phyloP scores from a whole-genome alignment of 441 rosid genomes.

The Pelargonium australe region DNA sequence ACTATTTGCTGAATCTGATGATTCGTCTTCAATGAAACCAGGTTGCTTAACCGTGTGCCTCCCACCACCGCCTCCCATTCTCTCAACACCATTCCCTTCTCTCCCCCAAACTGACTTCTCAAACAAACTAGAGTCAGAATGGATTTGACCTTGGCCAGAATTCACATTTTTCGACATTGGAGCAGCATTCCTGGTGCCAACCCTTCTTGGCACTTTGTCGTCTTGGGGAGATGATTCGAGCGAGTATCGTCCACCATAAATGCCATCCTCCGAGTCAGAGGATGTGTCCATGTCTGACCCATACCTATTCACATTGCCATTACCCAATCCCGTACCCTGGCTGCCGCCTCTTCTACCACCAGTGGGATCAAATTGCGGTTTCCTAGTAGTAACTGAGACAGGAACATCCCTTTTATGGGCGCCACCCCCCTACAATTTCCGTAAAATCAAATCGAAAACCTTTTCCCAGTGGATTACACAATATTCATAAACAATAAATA shows the following conservation, averaged over 20 bases:
- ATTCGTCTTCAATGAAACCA: conserved; percentile 50
- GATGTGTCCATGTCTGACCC: conserved; percentile 61
- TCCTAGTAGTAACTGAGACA: conserved; percentile 32
- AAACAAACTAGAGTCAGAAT: conserved; percentile 80
- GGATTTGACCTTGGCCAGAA: conserved; percentile 44
- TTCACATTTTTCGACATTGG: conserved; percentile 28
- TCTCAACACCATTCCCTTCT: conserved; percentile 32
- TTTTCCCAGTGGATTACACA: not conserved
- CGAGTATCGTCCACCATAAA: conserved; percentile 48
- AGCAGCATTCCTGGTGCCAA: conserved; percentile 26
- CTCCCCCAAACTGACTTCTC: conserved; percentile 53
- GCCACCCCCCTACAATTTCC: not conserved
- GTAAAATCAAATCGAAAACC: not conserved
- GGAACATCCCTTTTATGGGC: conserved; percentile 35
- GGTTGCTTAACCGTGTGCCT: conserved; percentile 30
- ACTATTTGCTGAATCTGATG: conserved; percentile 71
- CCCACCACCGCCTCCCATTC: conserved; percentile 29
- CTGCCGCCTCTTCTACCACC: conserved; percentile 29
- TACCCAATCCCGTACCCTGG: conserved; percentile 52
- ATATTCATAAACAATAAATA: not conserved
- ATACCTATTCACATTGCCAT: conserved; percentile 49
- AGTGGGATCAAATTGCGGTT: conserved; percentile 31
- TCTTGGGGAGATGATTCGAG: conserved; percentile 71
- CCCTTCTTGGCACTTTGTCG: conserved; percentile 42
- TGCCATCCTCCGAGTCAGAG: conserved; percentile 66